These are phyloP conservation scores for Handroanthus guayacan DNA, from an alignment of 257 asterid genomes.

Conservation along the genomic window DNA sequence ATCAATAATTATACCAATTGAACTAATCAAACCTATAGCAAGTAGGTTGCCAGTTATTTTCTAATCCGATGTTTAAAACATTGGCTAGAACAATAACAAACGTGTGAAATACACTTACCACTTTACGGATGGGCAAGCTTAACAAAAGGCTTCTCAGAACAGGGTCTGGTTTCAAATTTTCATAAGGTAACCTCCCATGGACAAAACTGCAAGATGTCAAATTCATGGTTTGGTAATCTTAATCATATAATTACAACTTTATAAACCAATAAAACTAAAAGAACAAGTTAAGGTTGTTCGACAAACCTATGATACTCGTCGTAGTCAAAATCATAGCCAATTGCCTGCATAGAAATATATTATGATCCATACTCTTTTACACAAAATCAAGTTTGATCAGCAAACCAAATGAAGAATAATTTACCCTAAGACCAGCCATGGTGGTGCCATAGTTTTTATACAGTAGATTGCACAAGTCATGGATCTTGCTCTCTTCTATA, in stretches of 20 bases:
- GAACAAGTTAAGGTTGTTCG: slow-evolving; percentile 18
- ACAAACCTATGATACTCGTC: slow-evolving; percentile 83
- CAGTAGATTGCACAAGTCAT: slow-evolving; percentile 63
- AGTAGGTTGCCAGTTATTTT: no score
- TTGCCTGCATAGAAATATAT: slow-evolving; percentile 62
- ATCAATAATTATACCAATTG: no score
- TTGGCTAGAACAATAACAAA: neutral
- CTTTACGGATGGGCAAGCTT: slow-evolving; percentile 75
- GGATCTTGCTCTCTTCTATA: slow-evolving; percentile 63
- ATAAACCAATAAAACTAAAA: neutral
- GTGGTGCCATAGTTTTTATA: slow-evolving; percentile 94
- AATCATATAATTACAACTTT: no score
- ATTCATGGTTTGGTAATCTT: slow-evolving; percentile 5
- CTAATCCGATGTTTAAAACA: no score
- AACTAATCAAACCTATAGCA: no score
- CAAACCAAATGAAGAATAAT: neutral
- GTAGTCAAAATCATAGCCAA: slow-evolving; percentile 90
- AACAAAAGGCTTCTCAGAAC: slow-evolving; percentile 76
- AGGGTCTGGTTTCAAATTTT: slow-evolving; percentile 82
- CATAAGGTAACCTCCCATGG: slow-evolving; percentile 94
- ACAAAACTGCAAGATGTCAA: slow-evolving; percentile 59
- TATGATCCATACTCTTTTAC: neutral
- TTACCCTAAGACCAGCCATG: slow-evolving; percentile 97
- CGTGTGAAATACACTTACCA: slow-evolving; percentile 55
- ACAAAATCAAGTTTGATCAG: neutral